phyloP scores from a whole-genome alignment of 192 early-diverging fungal species.

The Backusella psychrophila region DNA sequence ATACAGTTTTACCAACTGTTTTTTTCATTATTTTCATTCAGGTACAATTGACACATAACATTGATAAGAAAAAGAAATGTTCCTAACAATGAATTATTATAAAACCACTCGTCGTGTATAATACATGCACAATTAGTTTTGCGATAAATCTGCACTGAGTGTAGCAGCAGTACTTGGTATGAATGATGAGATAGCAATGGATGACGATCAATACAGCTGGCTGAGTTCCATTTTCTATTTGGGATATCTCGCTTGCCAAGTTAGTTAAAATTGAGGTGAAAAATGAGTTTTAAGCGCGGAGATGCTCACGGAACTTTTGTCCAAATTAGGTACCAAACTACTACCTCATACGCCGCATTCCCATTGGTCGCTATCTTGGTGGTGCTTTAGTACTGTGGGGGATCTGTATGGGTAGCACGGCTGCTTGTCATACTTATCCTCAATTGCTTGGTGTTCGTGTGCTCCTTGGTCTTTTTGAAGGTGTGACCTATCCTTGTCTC shows the following conservation, averaged over 20 bases:
- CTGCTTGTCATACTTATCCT: constrained; percentile 7
- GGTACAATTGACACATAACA: neutral
- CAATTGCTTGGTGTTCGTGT: constrained; percentile 23
- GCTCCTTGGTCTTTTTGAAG: constrained; percentile 24
- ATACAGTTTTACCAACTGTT: neutral
- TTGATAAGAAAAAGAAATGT: neutral
- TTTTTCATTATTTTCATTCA: constrained; percentile 10
- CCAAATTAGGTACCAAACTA: constrained; percentile 10
- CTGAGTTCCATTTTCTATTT: constrained; percentile 35
- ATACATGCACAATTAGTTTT: constrained; percentile 18
- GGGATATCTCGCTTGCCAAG: constrained; percentile 23
- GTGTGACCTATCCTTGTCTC: constrained; percentile 16
- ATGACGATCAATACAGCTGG: constrained; percentile 9
- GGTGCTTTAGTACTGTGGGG: constrained; percentile 20
- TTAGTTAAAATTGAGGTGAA: neutral
- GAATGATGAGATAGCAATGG: constrained; percentile 5
- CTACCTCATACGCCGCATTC: neutral
- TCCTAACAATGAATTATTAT: neutral
- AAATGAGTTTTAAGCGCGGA: neutral
- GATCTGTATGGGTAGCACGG: constrained; percentile 1
- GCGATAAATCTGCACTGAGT: constrained; percentile 27
- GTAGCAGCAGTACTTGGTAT: constrained; percentile 18
- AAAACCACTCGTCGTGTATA: neutral
- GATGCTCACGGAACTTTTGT: neutral
- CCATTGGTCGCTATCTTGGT: constrained; percentile 10